These are phyloP conservation scores for Aureobasidium namibiae DNA, from an alignment of 2,329 filamentous ascomycete species.

Conservation along the genomic window DNA sequence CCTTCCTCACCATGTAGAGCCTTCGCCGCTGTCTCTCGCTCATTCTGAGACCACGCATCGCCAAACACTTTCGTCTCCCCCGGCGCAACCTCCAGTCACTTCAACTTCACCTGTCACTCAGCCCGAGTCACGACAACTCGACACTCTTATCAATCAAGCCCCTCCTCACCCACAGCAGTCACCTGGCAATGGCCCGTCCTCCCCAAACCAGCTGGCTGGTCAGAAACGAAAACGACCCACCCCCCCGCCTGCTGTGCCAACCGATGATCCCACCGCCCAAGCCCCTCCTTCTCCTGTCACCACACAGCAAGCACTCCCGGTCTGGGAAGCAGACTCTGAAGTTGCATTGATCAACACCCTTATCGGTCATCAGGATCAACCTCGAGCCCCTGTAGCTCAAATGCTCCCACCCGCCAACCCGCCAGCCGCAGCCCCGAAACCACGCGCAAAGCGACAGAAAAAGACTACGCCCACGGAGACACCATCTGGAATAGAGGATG, in stretches of 20 bases:
- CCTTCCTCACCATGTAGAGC: not conserved
- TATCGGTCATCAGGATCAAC: not conserved
- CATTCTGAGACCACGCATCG: not conserved
- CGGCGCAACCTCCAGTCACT: not conserved
- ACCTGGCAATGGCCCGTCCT: not conserved
- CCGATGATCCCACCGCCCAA: not conserved
- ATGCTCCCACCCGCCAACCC: conserved; percentile 2
- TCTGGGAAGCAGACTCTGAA: not conserved
- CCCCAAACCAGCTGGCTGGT: conserved; percentile 8
- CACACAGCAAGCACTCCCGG: not conserved
- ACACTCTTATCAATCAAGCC: not conserved
- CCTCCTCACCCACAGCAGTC: not conserved
- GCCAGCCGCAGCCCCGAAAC: not conserved
- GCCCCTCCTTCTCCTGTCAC: not conserved
- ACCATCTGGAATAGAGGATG: not conserved
- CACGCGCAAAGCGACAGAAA: conserved; percentile 9
- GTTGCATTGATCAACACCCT: conserved; percentile 7
- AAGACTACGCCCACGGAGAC: conserved; percentile 3
- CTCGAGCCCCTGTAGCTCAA: conserved; percentile 4
- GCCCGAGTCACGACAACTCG: not conserved
- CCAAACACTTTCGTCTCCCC: not conserved
- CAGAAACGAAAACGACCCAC: conserved; percentile 7
- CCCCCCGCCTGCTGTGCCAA: not conserved
- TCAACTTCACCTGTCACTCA: not conserved
- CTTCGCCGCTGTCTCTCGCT: conserved; percentile 4